These are phyloP conservation scores for Schizopora paradoxa DNA, from an alignment of 1,284 basidiomycete genomes.

Conservation along the genomic window DNA sequence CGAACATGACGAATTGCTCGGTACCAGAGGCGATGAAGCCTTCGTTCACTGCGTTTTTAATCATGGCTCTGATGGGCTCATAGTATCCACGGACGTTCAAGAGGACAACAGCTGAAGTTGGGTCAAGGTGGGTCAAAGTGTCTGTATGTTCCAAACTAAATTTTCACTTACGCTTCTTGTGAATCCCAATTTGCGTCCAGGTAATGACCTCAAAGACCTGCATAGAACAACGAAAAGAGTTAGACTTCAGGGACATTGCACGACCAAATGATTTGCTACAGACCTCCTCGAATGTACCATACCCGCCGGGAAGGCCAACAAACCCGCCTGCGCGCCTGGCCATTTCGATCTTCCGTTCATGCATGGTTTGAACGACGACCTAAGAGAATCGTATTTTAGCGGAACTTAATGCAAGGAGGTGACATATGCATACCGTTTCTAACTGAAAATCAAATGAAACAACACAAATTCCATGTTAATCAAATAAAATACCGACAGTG, in stretches of 20 bases:
- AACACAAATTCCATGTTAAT: neutral
- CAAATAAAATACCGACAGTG: no score
- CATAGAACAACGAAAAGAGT: neutral
- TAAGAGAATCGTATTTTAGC: conserved; percentile 25
- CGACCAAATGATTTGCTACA: no score
- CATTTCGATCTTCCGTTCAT: conserved; percentile 88
- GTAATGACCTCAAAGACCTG: conserved; percentile 85
- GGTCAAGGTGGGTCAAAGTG: no score
- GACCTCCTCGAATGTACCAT: conserved; percentile 90
- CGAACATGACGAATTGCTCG: conserved; percentile 56
- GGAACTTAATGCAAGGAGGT: conserved; percentile 6
- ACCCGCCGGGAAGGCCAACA: conserved; percentile 85
- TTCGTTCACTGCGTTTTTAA: conserved; percentile 59
- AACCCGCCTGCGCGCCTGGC: conserved; percentile 75
- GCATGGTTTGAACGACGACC: conserved; percentile 83
- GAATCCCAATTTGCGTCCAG: conserved; percentile 89
- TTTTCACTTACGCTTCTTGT: conserved; percentile 74
- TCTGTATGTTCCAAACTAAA: neutral
- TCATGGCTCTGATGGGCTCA: conserved; percentile 68
- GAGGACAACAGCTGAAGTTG: conserved; percentile 62
- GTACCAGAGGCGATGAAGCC: conserved; percentile 73
- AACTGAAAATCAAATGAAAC: conserved; percentile 30
- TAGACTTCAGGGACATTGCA: conserved; percentile 2
- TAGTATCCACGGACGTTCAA: conserved; percentile 81
- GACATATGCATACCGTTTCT: conserved; percentile 41